These are phyloP conservation scores for Hypoxylon intermedium DNA, from an alignment of 495 filamentous ascomycete species.

Conservation along the genomic window DNA sequence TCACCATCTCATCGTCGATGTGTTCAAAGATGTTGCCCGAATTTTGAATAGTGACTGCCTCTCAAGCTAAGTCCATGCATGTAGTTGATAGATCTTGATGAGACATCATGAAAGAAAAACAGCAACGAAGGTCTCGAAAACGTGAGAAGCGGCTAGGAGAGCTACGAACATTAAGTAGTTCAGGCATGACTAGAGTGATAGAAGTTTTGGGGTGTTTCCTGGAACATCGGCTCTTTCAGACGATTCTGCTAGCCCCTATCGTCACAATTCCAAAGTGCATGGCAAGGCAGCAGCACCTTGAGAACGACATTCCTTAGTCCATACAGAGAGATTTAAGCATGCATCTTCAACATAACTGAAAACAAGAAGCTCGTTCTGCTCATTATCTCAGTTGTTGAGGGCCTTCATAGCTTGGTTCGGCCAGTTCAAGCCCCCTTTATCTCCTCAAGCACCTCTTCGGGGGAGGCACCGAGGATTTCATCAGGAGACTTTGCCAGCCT, in stretches of 20 bases:
- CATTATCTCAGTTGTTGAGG: background rate
- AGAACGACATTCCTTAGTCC: background rate
- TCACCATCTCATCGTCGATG: too few relatives aligned
- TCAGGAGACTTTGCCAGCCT: too few relatives aligned
- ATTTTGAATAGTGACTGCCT: too few relatives aligned
- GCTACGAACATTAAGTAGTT: background rate
- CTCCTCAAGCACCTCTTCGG: background rate
- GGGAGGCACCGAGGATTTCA: background rate
- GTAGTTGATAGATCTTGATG: background rate
- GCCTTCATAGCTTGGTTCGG: background rate
- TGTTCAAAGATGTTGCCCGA: background rate
- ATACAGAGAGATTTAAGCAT: background rate
- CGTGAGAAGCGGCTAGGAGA: background rate
- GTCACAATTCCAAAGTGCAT: background rate
- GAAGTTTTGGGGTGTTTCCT: background rate
- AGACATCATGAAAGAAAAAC: background rate
- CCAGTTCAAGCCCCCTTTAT: background rate
- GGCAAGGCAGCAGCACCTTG: background rate
- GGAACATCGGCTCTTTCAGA: background rate
- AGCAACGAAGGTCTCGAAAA: background rate
- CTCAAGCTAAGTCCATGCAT: too few relatives aligned
- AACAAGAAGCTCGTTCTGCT: background rate
- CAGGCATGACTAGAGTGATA: conserved; percentile 1
- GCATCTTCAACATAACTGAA: background rate
- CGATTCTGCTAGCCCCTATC: too few relatives aligned